These are phyloP conservation scores for Escovopsis sp. DNA, from an alignment of 2,329 filamentous ascomycete genomes.

Conservation along the genomic window DNA sequence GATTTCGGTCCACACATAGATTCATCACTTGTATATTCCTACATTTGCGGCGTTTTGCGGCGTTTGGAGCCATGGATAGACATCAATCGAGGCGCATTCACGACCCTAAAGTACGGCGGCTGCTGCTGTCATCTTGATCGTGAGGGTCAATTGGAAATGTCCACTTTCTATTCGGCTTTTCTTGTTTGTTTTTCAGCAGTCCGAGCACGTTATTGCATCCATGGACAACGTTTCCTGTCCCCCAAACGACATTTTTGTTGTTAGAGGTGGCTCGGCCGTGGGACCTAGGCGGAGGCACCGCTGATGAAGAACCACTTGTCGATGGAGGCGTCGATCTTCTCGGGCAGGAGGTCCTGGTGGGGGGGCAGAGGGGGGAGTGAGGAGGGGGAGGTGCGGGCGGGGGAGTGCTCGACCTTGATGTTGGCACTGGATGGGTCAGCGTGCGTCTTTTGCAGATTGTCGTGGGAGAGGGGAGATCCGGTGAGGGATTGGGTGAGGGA, in stretches of 20 bases:
- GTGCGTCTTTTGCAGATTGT: too few species aligned
- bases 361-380: constrained; percentile 64
- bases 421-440: constrained; percentile 53
- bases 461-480: neutral
- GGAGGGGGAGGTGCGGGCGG: constrained; percentile 52
- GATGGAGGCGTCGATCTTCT: constrained; percentile 87
- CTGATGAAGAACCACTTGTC: constrained; percentile 99
- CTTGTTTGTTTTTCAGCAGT: constrained; percentile 10
- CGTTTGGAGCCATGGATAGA: constrained; percentile 8
- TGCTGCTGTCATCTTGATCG: too few species aligned
- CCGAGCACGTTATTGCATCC: too few species aligned
- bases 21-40: constrained; percentile 8
- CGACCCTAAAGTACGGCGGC: too few species aligned
- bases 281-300: constrained; percentile 65
- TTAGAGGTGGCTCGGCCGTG: too few species aligned
- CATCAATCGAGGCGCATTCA: neutral
- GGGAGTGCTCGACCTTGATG: constrained; percentile 57
- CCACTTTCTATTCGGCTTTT: constrained; percentile 1
- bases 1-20: too few species aligned
- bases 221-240: too few species aligned
- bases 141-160: too few species aligned
- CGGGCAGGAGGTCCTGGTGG: constrained; percentile 66
- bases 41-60: constrained; percentile 20
- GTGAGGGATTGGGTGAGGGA: constrained; percentile 13
- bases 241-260: too few species aligned